Evolutionary conservation across 129 eudicot genomes (phyloP).

Genomic region (carrot (Daucus carota)): DNA sequence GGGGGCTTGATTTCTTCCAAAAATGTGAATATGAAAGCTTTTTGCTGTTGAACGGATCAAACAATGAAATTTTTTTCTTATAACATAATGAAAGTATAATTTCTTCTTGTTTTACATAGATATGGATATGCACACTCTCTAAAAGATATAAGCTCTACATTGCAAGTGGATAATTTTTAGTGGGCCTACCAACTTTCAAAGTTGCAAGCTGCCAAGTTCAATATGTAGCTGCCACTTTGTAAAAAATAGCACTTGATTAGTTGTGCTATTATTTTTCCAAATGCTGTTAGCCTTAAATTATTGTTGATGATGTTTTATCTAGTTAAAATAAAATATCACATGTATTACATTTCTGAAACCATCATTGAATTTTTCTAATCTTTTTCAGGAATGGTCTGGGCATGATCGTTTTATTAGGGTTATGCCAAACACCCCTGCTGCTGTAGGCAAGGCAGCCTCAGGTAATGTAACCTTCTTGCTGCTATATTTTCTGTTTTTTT

Average conservation of each 20-base stretch:
- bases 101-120: background rate
- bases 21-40: background rate
- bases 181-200: background rate
- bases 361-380: constrained; percentile 8
- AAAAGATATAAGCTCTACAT: too few relatives aligned
- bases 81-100: background rate
- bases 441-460: constrained; percentile 94
- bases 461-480: constrained; percentile 29
- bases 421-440: constrained; percentile 98
- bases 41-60: background rate
- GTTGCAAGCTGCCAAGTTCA: too few relatives aligned
- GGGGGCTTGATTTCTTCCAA: background rate
- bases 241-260: background rate
- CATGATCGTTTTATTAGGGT: constrained; percentile 84
- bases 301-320: background rate
- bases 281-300: background rate
- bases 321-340: background rate
- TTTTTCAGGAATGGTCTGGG: constrained; percentile 93
- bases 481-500: background rate
- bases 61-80: background rate
- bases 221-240: constrained; percentile 3
- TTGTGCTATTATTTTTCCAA: background rate
- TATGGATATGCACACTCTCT: background rate
- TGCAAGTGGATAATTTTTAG: too few relatives aligned
- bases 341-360: background rate